Evolutionary conservation across 139 green algal species (phyloP).

Genomic region (Chlamydomonas sphaeroides): DNA sequence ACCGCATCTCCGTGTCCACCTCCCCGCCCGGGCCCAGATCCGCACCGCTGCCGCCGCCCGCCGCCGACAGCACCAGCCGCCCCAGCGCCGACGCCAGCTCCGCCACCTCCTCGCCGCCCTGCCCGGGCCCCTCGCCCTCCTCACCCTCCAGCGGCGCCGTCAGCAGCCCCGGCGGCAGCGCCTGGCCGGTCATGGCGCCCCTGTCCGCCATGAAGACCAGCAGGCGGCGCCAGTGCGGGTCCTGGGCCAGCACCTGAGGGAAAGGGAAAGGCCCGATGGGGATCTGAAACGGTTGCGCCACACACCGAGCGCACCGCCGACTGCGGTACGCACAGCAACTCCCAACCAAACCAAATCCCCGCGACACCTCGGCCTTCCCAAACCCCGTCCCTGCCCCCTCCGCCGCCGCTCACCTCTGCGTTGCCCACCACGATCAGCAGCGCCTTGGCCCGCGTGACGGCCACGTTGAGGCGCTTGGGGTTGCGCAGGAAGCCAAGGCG

Average conservation of each 20-base stretch:
- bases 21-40: too few species aligned
- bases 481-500: conserved; percentile 81
- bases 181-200: conserved; percentile 8
- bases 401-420: conserved; percentile 19
- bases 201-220: conserved; percentile 8
- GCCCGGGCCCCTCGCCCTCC: too few species aligned
- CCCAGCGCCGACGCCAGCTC: conserved; percentile 4
- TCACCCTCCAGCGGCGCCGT: background rate
- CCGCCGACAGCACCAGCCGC: conserved; percentile 19
- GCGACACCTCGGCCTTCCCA: too few species aligned
- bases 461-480: conserved; percentile 93
- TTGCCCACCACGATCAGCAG: conserved; percentile 63
- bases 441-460: conserved; percentile 84
- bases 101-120: background rate
- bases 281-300: too few species aligned
- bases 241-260: conserved; percentile 27
- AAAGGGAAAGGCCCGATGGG: too few species aligned
- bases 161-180: background rate
- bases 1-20: background rate
- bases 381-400: too few species aligned
- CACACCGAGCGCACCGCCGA: too few species aligned
- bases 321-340: too few species aligned
- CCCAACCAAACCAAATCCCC: too few species aligned
- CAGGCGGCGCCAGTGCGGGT: conserved; percentile 41
- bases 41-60: too few species aligned